Conservation (phyloP, 140 eudicot species). For the Ambrosia hybrid region DNA sequence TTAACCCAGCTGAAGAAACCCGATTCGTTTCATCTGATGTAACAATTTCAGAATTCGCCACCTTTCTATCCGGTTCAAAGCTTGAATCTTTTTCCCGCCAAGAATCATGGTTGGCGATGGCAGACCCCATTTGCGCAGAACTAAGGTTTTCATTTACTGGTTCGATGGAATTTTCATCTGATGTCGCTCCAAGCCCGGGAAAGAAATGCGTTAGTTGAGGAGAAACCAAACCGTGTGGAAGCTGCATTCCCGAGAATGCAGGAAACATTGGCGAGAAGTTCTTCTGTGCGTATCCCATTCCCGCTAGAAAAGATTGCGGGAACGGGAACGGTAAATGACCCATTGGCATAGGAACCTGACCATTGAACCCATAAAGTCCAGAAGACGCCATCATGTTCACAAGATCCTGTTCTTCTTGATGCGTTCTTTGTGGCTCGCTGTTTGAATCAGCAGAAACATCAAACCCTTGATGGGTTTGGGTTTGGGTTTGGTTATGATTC, state of each 20-base stretch:
- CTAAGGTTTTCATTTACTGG: slow-evolving; percentile 34
- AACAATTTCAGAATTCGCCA: slow-evolving; percentile 41
- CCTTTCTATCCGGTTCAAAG: slow-evolving; percentile 37
- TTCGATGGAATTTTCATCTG: slow-evolving; percentile 42
- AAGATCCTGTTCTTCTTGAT: slow-evolving; percentile 83
- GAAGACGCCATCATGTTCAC: slow-evolving; percentile 92
- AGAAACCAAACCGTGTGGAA: slow-evolving; percentile 68
- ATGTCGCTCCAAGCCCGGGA: slow-evolving; percentile 46
- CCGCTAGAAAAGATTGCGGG: slow-evolving; percentile 61
- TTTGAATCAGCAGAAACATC: slow-evolving; percentile 28
- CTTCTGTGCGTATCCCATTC: slow-evolving; percentile 74
- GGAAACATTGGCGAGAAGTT: slow-evolving; percentile 67
- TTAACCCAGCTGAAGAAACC: slow-evolving; percentile 32
- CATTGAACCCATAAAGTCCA: slow-evolving; percentile 57
- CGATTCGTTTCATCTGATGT: slow-evolving; percentile 40
- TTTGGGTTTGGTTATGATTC: slow-evolving; percentile 2
- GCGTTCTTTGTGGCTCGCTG: slow-evolving; percentile 46
- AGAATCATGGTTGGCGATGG: not conserved
- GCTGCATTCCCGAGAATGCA: slow-evolving; percentile 58
- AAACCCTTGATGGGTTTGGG: slow-evolving; percentile 12
- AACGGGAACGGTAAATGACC: slow-evolving; percentile 68
- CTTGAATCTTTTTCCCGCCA: slow-evolving; percentile 51
- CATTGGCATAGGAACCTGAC: slow-evolving; percentile 59
- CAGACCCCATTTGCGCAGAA: slow-evolving; percentile 16
- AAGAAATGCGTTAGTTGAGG: slow-evolving; percentile 40